phyloP scores from a whole-genome alignment of 169 alveolate species.

The Plasmodium reichenowi region DNA sequence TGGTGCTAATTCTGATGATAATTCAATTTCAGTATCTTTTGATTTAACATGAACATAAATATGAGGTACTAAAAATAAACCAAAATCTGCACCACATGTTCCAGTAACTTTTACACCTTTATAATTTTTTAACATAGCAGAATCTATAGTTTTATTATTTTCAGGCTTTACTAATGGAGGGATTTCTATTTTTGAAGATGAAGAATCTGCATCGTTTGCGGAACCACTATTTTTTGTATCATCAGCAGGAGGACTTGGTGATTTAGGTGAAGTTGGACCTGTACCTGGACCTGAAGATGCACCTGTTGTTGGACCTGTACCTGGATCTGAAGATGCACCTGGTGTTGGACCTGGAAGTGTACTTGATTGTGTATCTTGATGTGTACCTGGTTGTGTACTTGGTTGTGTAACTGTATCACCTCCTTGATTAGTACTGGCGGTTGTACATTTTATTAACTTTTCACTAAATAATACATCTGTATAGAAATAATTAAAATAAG shows the following conservation, averaged over 20 bases:
- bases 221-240: too few relatives aligned
- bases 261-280: too few relatives aligned
- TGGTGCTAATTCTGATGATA: neutral
- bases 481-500: neutral
- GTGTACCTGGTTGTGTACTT: too few relatives aligned
- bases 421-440: neutral
- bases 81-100: slow-evolving; percentile 32
- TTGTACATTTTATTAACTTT: slow-evolving; percentile 18
- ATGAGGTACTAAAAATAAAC: slow-evolving; percentile 13
- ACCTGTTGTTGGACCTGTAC: too few relatives aligned
- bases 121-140: slow-evolving; percentile 2
- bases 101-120: slow-evolving; percentile 23
- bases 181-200: too few relatives aligned
- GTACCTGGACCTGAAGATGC: too few relatives aligned
- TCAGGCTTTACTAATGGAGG: neutral
- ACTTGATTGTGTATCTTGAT: too few relatives aligned
- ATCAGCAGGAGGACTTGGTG: too few relatives aligned
- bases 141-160: neutral
- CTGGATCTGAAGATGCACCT: too few relatives aligned
- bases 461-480: slow-evolving; percentile 21
- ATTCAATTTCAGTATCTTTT: neutral
- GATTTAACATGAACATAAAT: slow-evolving; percentile 1
- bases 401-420: too few relatives aligned
- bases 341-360: too few relatives aligned
- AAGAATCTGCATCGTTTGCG: too few relatives aligned